These are phyloP conservation scores for Fomitiporia mediterranea DNA, from an alignment of 1,284 basidiomycete species.

Conservation along the genomic window DNA sequence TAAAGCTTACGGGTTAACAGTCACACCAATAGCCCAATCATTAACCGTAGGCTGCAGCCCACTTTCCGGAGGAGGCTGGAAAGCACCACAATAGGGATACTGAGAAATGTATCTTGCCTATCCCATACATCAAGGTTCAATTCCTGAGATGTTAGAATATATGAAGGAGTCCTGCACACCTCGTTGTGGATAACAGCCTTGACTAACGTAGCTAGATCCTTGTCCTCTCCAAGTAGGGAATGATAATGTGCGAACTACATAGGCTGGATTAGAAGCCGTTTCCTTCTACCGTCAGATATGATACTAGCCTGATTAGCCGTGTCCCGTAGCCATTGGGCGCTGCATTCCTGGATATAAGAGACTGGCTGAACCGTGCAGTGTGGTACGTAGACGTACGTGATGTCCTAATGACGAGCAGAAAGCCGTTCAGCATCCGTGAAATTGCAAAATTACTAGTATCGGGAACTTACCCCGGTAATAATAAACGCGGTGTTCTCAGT, in stretches of 20 bases:
- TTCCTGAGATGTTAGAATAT: too few relatives aligned
- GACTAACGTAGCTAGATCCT: constrained; percentile 54
- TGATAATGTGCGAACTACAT: constrained; percentile 66
- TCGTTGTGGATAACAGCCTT: constrained; percentile 76
- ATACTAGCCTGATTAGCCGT: constrained; percentile 63
- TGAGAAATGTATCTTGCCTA: constrained; percentile 61
- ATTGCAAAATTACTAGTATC: background rate
- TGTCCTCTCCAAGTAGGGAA: constrained; percentile 50
- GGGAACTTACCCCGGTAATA: constrained; percentile 56
- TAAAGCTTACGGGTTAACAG: constrained; percentile 59
- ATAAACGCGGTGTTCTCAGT: constrained; percentile 69
- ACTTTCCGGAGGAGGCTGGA: constrained; percentile 73
- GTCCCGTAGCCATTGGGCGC: constrained; percentile 56
- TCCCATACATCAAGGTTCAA: background rate
- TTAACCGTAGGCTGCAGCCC: constrained; percentile 58
- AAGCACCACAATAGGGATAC: constrained; percentile 72
- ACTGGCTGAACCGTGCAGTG: background rate
- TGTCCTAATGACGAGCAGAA: constrained; percentile 45
- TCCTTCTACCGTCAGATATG: constrained; percentile 10
- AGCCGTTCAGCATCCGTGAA: constrained; percentile 4
- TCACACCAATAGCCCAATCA: constrained; percentile 59
- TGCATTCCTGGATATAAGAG: constrained; percentile 12
- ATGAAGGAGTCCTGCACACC: constrained; percentile 12
- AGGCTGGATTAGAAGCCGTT: background rate
- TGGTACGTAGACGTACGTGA: constrained; percentile 41